phyloP scores from a whole-genome alignment of 1,284 basidiomycete species.

The Naganishia sp. region DNA sequence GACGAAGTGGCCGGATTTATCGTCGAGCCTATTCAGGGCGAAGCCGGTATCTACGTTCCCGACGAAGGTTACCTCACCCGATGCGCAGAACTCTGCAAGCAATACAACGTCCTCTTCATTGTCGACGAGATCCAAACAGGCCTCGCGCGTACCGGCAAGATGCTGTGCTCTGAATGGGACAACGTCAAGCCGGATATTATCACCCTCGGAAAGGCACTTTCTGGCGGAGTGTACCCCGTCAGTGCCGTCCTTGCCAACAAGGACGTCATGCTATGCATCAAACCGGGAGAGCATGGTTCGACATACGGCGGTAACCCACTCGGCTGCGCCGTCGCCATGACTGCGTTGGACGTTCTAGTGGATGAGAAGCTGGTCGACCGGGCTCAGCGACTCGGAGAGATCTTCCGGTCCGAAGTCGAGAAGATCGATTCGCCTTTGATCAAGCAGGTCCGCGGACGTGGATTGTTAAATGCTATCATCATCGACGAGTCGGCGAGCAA shows the following conservation, averaged over 20 bases:
- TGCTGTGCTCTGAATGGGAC: slow-evolving; percentile 83
- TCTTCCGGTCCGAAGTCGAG: slow-evolving; percentile 71
- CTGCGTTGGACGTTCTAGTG: slow-evolving; percentile 82
- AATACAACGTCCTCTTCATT: slow-evolving; percentile 91
- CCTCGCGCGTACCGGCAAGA: slow-evolving; percentile 53
- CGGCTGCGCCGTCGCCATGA: slow-evolving; percentile 89
- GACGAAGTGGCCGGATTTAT: slow-evolving; percentile 87
- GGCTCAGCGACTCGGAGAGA: slow-evolving; percentile 74
- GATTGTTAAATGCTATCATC: slow-evolving; percentile 90
- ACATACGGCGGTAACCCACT: slow-evolving; percentile 95
- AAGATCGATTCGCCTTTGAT: slow-evolving; percentile 71
- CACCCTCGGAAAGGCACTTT: slow-evolving; percentile 92
- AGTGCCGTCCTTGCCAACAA: slow-evolving; percentile 88
- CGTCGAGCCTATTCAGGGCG: slow-evolving; percentile 96
- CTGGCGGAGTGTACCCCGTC: slow-evolving; percentile 94
- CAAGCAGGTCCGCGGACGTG: slow-evolving; percentile 75
- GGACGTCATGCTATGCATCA: slow-evolving; percentile 90
- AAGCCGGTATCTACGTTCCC: slow-evolving; percentile 94
- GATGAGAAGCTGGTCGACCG: slow-evolving; percentile 81
- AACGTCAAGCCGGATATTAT: slow-evolving; percentile 87
- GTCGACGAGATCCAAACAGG: slow-evolving; percentile 97
- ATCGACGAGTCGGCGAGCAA: slow-evolving; percentile 79
- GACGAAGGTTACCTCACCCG: slow-evolving; percentile 80
- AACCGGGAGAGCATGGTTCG: slow-evolving; percentile 96
- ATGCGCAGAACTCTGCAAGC: slow-evolving; percentile 81